Base-by-base conservation (phyloP, 306 rosid genomes). In the Quercus rubra region DNA sequence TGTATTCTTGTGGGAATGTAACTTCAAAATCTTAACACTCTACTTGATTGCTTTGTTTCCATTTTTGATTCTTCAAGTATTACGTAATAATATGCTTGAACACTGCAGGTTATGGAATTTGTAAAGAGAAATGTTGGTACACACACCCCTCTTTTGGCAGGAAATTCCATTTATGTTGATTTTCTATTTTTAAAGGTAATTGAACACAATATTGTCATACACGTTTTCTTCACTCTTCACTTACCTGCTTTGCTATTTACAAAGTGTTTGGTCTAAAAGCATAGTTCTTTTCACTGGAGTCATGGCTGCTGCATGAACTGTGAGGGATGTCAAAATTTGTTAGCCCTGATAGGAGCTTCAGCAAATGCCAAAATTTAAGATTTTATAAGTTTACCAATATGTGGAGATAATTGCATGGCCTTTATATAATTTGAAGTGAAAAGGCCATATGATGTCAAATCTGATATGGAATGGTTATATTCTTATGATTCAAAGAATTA, bases 111-210 rank as follows among this genome's bases (percentile, higher is more conserved):
- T 81, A 90, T 91, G 74, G 97, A 91, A 78, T 95, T 92, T 92
- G 96, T 95, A 19, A 87, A 82, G 84, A 90, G 79, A 78, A 74
- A 88, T 77, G 35, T 91, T 55, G 90, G 95, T 73, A 68, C 91
- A 66, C 80, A 88, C 85, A 82, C 85, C 49, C 92, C 97, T 78
- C 93, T 78, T 55, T 85, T 95, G 80, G 99, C 99, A 46, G 99
- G 99, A 83, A 95, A 95, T 78, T 92, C 99, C 3, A 57, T 95
- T 62, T 92, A 95, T 73, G 89, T 89, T 78, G 99, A 95, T 88
- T 89, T 87, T 79, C 86, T 74, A 75, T 95, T 87, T 86, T 77
- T 95, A 41, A 95, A 92, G 99, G 99, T 95, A 90, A 79, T 71
- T 38, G 63, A 46, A 55, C 68, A 56, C 28, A 14, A 21, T 55